Evolutionary conservation across 345 rosid species (phyloP).

Genomic region (Eucalyptus pauciflora): DNA sequence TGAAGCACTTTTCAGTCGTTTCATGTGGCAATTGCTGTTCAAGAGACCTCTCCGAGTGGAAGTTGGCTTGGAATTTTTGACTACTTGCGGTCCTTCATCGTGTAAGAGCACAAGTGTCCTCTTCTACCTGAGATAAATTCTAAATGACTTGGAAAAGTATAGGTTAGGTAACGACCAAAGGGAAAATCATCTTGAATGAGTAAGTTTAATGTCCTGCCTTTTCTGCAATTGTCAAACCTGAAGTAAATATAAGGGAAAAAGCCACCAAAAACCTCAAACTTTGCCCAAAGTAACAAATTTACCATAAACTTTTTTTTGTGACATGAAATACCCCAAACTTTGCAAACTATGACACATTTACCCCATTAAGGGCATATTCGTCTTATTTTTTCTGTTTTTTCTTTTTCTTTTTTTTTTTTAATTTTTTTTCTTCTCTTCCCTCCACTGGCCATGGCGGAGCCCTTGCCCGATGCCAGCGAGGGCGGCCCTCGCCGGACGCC

Average conservation of each 20-base stretch:
- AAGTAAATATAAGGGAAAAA: neutral
- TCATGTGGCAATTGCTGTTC: slow-evolving; percentile 52
- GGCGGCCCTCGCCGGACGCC: too few relatives aligned
- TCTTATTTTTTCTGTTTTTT: too few relatives aligned
- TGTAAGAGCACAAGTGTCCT: slow-evolving; percentile 20
- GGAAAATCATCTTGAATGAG: neutral
- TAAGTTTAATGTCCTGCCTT: neutral
- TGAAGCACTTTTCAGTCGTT: slow-evolving; percentile 59
- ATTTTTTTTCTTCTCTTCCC: too few relatives aligned
- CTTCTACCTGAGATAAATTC: neutral
- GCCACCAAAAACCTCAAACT: too few relatives aligned
- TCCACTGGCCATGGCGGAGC: too few relatives aligned
- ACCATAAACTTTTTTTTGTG: too few relatives aligned
- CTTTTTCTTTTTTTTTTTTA: too few relatives aligned
- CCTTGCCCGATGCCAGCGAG: too few relatives aligned
- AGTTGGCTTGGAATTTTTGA: slow-evolving; percentile 56
- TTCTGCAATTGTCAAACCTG: neutral
- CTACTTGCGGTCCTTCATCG: slow-evolving; percentile 59
- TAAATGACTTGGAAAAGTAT: neutral
- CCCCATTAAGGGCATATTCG: too few relatives aligned
- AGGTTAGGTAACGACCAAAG: neutral
- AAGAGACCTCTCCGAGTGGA: slow-evolving; percentile 60
- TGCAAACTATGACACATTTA: too few relatives aligned
- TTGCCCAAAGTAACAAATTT: too few relatives aligned
- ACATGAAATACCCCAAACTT: too few relatives aligned